Evolutionary conservation across 2,329 filamentous ascomycete species (phyloP).

Genomic region (Rachicladosporium sp.): DNA sequence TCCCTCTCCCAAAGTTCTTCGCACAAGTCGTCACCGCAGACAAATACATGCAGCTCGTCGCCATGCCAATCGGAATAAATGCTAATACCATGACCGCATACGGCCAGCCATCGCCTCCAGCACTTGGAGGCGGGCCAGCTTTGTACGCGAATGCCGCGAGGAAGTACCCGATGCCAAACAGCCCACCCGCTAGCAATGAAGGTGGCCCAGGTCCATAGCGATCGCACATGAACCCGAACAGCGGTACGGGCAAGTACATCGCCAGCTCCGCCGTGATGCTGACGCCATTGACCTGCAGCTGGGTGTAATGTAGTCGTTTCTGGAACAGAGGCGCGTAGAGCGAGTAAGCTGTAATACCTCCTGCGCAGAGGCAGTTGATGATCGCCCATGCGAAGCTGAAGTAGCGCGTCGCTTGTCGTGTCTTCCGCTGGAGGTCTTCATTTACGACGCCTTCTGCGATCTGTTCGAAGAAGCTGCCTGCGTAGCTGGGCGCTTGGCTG

Average conservation of each 20-base stretch:
- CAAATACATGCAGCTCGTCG: constrained; percentile 81
- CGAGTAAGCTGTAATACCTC: constrained; percentile 85
- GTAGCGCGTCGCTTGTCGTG: constrained; percentile 40
- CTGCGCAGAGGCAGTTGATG: constrained; percentile 62
- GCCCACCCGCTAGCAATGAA: constrained; percentile 54
- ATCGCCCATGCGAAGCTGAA: constrained; percentile 49
- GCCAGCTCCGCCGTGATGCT: constrained; percentile 77
- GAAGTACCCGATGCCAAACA: constrained; percentile 74
- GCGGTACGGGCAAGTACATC: constrained; percentile 81
- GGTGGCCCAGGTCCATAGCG: constrained; percentile 69
- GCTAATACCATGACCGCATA: constrained; percentile 75
- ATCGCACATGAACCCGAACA: constrained; percentile 87
- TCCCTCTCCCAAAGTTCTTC: constrained; percentile 91
- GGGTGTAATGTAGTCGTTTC: constrained; percentile 71
- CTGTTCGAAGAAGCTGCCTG: constrained; percentile 45
- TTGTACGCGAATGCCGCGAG: constrained; percentile 69
- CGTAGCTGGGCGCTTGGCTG: constrained; percentile 34
- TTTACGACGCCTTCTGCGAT: constrained; percentile 49
- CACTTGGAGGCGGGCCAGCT: constrained; percentile 41
- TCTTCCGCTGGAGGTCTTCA: constrained; percentile 43
- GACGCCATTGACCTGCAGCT: constrained; percentile 83
- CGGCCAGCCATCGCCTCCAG: constrained; percentile 49
- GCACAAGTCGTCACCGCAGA: constrained; percentile 86
- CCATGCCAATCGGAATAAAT: constrained; percentile 72
- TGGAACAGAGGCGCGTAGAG: constrained; percentile 89